Conservation (phyloP, 441 rosid species). For the Mallotus japonicus region DNA sequence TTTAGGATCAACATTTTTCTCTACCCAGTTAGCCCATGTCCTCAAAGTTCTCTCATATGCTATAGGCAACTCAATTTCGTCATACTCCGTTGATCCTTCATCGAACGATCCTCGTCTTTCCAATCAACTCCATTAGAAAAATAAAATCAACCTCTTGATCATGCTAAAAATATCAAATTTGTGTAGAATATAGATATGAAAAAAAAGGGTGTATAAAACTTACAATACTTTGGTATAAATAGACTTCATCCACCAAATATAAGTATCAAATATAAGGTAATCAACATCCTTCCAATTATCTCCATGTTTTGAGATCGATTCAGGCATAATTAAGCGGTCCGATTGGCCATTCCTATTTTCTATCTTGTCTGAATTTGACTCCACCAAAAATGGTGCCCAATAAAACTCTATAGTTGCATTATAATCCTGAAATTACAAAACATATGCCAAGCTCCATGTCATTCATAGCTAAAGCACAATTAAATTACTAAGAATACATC, state of each 20-base stretch:
- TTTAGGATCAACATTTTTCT: constrained; percentile 57
- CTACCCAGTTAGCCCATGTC: constrained; percentile 81
- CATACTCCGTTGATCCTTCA: constrained; percentile 55
- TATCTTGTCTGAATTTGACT: constrained; percentile 74
- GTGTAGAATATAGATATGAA: not conserved
- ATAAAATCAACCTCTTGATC: not conserved
- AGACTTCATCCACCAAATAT: constrained; percentile 94
- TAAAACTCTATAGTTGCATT: constrained; percentile 81
- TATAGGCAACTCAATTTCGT: constrained; percentile 57
- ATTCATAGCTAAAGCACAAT: no score
- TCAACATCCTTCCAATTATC: constrained; percentile 64
- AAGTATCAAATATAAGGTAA: constrained; percentile 73
- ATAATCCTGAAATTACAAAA: constrained; percentile 46
- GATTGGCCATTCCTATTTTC: constrained; percentile 48
- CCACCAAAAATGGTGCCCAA: constrained; percentile 91
- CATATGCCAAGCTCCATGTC: not conserved
- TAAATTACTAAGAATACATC: no score
- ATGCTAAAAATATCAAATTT: not conserved
- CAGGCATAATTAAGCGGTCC: constrained; percentile 76
- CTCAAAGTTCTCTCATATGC: constrained; percentile 61
- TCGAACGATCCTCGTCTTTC: constrained; percentile 59
- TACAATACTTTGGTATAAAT: constrained; percentile 67
- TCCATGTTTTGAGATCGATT: constrained; percentile 69
- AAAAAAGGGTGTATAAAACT: constrained; percentile 21
- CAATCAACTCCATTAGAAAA: constrained; percentile 13